Percentiles rank a stretch among this genome's conserved stretches.
These are phyloP conservation scores for Typha latifolia DNA, from an alignment of 176 grass and related monocot genomes.

Conservation along the genomic window DNA sequence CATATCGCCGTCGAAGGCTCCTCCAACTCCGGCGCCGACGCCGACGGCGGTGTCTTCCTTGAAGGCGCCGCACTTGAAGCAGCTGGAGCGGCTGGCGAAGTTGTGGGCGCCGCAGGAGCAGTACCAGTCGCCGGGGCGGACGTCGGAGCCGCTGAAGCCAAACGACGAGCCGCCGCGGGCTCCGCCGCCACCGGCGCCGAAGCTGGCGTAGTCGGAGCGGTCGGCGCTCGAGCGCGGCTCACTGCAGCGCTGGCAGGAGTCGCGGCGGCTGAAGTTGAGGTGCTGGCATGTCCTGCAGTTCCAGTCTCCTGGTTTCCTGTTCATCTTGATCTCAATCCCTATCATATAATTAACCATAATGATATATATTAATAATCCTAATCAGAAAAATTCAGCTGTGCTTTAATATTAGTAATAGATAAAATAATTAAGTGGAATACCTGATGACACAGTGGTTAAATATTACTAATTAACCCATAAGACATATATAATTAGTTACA, in stretches of 20 bases:
- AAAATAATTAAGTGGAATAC: no score
- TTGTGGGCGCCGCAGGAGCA: slow-evolving; percentile 17
- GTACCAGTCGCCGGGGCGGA: slow-evolving; percentile 19
- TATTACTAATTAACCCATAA: no score
- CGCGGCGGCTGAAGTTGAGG: slow-evolving; percentile 22
- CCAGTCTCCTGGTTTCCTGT: slow-evolving; percentile 18
- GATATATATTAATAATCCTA: no score
- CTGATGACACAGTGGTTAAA: no score
- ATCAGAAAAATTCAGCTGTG: no score
- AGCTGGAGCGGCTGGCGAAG: slow-evolving; percentile 20
- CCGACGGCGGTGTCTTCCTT: slow-evolving; percentile 9
- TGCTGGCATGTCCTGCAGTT: slow-evolving; percentile 14
- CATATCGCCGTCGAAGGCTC: slow-evolving; percentile 4
- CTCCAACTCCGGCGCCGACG: background rate
- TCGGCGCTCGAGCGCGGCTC: background rate
- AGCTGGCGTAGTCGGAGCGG: background rate
- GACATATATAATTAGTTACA: no score
- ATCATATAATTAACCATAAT: background rate
- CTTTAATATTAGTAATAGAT: no score
- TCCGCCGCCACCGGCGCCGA: background rate
- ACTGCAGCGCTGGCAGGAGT: slow-evolving; percentile 5
- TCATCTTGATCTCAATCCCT: slow-evolving; percentile 1
- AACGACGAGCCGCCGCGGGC: slow-evolving; percentile 8
- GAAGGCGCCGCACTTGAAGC: slow-evolving; percentile 9
- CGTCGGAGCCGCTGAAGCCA: slow-evolving; percentile 6